These are phyloP conservation scores for Thalia dealbata DNA, from an alignment of 176 grass and related monocot species.

Conservation along the genomic window DNA sequence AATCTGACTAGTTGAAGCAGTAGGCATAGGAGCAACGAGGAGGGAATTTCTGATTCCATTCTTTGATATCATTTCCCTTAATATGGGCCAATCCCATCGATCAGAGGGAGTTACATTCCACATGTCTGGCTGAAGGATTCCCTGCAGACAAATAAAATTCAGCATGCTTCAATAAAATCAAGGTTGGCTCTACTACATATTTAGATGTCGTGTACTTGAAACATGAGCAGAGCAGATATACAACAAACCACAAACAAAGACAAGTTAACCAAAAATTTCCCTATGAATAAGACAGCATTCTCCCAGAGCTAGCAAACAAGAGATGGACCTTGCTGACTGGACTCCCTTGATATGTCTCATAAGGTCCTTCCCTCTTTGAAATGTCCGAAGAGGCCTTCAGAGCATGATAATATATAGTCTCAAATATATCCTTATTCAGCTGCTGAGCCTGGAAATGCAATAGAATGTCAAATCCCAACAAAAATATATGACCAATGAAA, in stretches of 20 bases:
- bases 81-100: slow-evolving; percentile 71
- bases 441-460: slow-evolving; percentile 59
- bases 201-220: too few species aligned
- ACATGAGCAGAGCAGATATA: too few species aligned
- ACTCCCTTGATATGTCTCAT: slow-evolving; percentile 86
- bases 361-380: slow-evolving; percentile 74
- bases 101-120: slow-evolving; percentile 66
- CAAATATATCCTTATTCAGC: slow-evolving; percentile 90
- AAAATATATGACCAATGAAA: not conserved
- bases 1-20: slow-evolving; percentile 98
- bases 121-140: slow-evolving; percentile 91
- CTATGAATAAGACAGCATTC: too few species aligned
- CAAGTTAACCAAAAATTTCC: not conserved
- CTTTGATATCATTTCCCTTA: slow-evolving; percentile 59
- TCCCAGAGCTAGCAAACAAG: not conserved
- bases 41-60: slow-evolving; percentile 89
- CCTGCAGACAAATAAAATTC: slow-evolving; percentile 30
- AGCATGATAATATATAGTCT: slow-evolving; percentile 77
- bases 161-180: not conserved
- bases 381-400: slow-evolving; percentile 81
- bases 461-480: slow-evolving; percentile 3
- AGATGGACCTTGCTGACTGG: slow-evolving; percentile 83
- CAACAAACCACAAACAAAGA: too few species aligned
- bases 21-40: slow-evolving; percentile 98
- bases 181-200: too few species aligned